These are phyloP conservation scores for Lentinula detonsa DNA, from an alignment of 768 basidiomycete species.

Conservation along the genomic window DNA sequence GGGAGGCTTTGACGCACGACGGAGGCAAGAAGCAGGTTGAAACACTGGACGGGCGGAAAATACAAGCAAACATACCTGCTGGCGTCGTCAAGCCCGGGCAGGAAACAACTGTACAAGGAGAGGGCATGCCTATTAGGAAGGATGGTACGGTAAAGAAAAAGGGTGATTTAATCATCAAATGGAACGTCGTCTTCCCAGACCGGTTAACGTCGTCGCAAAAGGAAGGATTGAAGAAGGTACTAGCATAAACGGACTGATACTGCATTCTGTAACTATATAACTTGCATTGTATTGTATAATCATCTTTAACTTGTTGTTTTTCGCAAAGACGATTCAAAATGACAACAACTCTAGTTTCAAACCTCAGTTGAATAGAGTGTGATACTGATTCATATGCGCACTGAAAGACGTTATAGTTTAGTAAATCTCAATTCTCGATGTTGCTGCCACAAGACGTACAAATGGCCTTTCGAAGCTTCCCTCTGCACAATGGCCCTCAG, in stretches of 20 bases:
- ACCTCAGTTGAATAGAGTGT: neutral
- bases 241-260: constrained; percentile 26
- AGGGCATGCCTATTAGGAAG: constrained; percentile 92
- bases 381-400: neutral
- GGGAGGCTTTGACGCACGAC: constrained; percentile 74
- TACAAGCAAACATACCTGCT: constrained; percentile 61
- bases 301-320: too few species aligned
- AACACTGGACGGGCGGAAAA: constrained; percentile 71
- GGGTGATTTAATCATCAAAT: constrained; percentile 79
- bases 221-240: constrained; percentile 68
- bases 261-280: neutral
- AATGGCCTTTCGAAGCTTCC: constrained; percentile 18
- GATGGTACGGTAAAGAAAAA: constrained; percentile 62
- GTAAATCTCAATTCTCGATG: neutral
- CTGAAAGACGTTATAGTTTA: neutral
- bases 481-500: constrained; percentile 21
- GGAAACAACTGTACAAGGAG: constrained; percentile 61
- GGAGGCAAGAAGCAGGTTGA: constrained; percentile 51
- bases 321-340: too few species aligned
- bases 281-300: neutral
- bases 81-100: constrained; percentile 74
- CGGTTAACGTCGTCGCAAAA: constrained; percentile 71
- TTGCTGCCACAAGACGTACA: constrained; percentile 10
- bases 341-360: too few species aligned
- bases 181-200: constrained; percentile 83